Evolutionary conservation across 768 basidiomycete species (phyloP).

Genomic region (Russula compacta): DNA sequence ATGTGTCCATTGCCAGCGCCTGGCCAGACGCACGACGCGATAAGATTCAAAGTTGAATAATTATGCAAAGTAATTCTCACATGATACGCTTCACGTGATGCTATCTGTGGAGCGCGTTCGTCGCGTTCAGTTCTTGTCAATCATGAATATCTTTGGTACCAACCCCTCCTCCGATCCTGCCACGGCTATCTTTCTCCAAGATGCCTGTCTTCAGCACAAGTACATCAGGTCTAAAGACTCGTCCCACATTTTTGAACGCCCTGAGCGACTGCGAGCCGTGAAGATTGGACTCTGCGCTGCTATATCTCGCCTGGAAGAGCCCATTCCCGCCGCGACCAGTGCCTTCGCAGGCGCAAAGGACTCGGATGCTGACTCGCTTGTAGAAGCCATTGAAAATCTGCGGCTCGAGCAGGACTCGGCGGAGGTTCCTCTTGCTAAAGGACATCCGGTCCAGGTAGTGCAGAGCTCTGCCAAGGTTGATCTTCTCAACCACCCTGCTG

Average conservation of each 20-base stretch:
- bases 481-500: slow-evolving; percentile 50
- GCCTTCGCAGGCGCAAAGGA: background rate
- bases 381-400: slow-evolving; percentile 26
- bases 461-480: slow-evolving; percentile 47
- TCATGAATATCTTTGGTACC: background rate
- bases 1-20: slow-evolving; percentile 20
- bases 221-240: slow-evolving; percentile 72
- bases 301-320: slow-evolving; percentile 57
- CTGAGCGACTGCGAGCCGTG: slow-evolving; percentile 81
- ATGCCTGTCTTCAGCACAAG: slow-evolving; percentile 61
- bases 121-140: background rate
- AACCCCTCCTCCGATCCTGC: background rate
- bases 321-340: background rate
- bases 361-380: slow-evolving; percentile 14
- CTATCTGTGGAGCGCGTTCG: background rate
- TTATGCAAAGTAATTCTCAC: background rate
- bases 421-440: background rate
- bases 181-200: slow-evolving; percentile 44
- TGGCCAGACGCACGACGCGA: too few species aligned
- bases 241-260: slow-evolving; percentile 80
- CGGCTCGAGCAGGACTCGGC: slow-evolving; percentile 25
- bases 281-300: slow-evolving; percentile 75
- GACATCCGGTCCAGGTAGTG: slow-evolving; percentile 36
- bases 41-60: background rate
- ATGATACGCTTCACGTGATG: background rate